phyloP scores from a whole-genome alignment of 495 filamentous ascomycete genomes.

The Daldinia concentrica region DNA sequence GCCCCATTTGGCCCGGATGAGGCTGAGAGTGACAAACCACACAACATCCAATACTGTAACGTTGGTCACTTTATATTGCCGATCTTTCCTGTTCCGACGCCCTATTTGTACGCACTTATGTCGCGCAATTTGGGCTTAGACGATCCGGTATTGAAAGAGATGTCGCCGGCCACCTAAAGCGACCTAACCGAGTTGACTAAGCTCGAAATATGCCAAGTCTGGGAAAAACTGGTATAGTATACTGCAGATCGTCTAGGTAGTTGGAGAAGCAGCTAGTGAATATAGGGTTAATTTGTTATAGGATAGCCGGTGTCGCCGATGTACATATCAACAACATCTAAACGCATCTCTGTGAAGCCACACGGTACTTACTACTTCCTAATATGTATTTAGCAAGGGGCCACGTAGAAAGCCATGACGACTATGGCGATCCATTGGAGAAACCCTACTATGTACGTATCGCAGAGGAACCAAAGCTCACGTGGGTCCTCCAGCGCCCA shows the following conservation, averaged over 20 bases:
- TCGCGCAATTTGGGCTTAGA: slow-evolving; percentile 36
- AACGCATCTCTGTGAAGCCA: slow-evolving; percentile 10
- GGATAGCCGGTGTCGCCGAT: slow-evolving; percentile 23
- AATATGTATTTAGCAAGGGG: slow-evolving; percentile 16
- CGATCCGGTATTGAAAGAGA: slow-evolving; percentile 21
- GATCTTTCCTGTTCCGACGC: slow-evolving; percentile 34
- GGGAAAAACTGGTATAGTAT: slow-evolving; percentile 17
- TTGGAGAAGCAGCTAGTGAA: slow-evolving; percentile 19
- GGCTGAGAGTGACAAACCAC: slow-evolving; percentile 38
- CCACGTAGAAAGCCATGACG: slow-evolving; percentile 19
- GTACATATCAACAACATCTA: slow-evolving; percentile 14
- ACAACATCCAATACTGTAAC: slow-evolving; percentile 42
- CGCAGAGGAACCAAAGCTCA: slow-evolving; percentile 19
- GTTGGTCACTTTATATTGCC: slow-evolving; percentile 32
- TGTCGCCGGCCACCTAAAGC: slow-evolving; percentile 1
- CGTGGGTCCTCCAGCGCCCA: slow-evolving; percentile 26
- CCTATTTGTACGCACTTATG: slow-evolving; percentile 11
- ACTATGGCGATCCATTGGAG: slow-evolving; percentile 16
- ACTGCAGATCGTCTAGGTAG: slow-evolving; percentile 24
- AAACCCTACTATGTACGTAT: slow-evolving; percentile 1
- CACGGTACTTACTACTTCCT: slow-evolving; percentile 22
- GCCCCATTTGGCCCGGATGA: slow-evolving; percentile 38
- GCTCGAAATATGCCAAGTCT: slow-evolving; percentile 18
- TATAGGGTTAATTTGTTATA: slow-evolving; percentile 5
- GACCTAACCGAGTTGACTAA: slow-evolving; percentile 21